These are phyloP conservation scores for Eucommia ulmoides DNA, from an alignment of 257 asterid genomes.

Conservation along the genomic window DNA sequence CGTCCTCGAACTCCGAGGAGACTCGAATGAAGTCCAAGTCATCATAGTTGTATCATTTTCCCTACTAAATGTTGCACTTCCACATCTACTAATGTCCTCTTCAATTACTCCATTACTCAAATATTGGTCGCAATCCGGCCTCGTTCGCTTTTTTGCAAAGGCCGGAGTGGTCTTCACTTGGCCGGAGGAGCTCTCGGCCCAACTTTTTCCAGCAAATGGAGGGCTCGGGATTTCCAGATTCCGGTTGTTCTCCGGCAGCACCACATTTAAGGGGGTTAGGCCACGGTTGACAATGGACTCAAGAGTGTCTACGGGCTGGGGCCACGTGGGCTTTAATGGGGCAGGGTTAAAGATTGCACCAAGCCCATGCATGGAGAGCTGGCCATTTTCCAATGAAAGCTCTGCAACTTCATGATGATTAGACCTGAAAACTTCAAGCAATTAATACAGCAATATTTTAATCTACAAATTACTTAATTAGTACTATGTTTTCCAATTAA, in stretches of 20 bases:
- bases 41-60: slow-evolving; percentile 28
- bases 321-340: slow-evolving; percentile 17
- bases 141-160: slow-evolving; percentile 20
- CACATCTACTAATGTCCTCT: slow-evolving; percentile 26
- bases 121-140: slow-evolving; percentile 9
- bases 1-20: slow-evolving; percentile 33
- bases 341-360: slow-evolving; percentile 4
- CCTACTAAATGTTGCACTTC: slow-evolving; percentile 35
- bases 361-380: slow-evolving; percentile 26
- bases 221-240: neutral
- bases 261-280: slow-evolving; percentile 10
- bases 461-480: neutral
- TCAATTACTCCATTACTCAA: neutral
- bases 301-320: slow-evolving; percentile 24
- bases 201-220: slow-evolving; percentile 3
- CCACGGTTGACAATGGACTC: slow-evolving; percentile 58
- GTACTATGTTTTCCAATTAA: neutral
- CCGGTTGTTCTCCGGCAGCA: neutral
- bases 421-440: slow-evolving; percentile 24
- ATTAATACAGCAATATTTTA: neutral
- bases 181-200: slow-evolving; percentile 5
- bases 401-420: slow-evolving; percentile 28
- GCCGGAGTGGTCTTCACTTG: slow-evolving; percentile 3
- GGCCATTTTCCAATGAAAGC: slow-evolving; percentile 57
- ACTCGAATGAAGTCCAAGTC: slow-evolving; percentile 49